phyloP scores from a whole-genome alignment of 495 filamentous ascomycete species.

The Entonaema liquescens region DNA sequence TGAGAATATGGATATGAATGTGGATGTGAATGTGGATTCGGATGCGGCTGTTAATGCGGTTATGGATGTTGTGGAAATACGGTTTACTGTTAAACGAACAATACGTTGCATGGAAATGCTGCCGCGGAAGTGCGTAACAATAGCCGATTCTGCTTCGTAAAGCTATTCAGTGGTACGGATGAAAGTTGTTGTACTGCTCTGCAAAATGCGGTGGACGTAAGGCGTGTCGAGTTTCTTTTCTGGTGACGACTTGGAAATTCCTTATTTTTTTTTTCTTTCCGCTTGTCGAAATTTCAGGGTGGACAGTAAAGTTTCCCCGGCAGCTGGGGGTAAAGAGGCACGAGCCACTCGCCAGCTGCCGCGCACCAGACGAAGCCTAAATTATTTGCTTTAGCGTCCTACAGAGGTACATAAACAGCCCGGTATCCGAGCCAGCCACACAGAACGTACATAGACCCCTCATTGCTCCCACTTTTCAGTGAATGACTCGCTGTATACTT shows the following conservation, averaged over 20 bases:
- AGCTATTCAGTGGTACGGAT: constrained; percentile 6
- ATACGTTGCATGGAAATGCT: constrained; percentile 26
- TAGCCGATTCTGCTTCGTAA: constrained; percentile 19
- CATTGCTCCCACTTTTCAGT: too few species aligned
- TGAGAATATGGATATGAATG: neutral
- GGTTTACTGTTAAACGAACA: constrained; percentile 9
- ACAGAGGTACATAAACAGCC: neutral
- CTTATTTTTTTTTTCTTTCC: constrained; percentile 30
- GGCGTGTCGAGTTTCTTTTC: constrained; percentile 15
- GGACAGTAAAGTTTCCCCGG: constrained; percentile 27
- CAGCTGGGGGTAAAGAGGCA: constrained; percentile 11
- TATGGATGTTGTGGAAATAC: constrained; percentile 3
- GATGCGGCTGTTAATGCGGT: constrained; percentile 2
- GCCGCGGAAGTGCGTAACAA: constrained; percentile 14
- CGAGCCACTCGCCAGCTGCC: neutral
- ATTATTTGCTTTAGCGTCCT: too few species aligned
- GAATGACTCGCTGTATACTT: too few species aligned
- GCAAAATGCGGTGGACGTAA: constrained; percentile 15
- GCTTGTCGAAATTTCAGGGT: constrained; percentile 37
- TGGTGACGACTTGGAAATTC: constrained; percentile 38
- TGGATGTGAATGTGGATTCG: neutral
- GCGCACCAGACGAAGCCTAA: neutral
- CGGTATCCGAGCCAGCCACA: neutral
- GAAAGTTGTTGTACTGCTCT: constrained; percentile 15
- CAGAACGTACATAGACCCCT: neutral